A percentile compares a stretch with the other conserved stretches of the same genome.
phyloP scores from a whole-genome alignment of 2,329 filamentous ascomycete genomes.

The Monosporascus cannonballus region DNA sequence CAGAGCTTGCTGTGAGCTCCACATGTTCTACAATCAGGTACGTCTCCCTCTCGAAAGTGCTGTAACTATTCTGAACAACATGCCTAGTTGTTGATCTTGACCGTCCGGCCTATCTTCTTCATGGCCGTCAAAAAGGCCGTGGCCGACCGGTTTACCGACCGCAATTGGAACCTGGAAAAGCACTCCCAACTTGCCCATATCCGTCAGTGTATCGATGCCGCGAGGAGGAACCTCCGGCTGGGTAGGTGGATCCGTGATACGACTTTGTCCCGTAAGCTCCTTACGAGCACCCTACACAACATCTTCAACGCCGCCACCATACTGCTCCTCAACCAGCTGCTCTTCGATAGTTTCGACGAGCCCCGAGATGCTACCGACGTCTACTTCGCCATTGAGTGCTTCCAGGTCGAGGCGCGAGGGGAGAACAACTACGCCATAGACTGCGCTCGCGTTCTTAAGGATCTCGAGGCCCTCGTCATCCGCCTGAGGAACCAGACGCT shows the following conservation, averaged over 20 bases:
- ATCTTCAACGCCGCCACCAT: slow-evolving; percentile 45
- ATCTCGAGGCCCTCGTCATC: slow-evolving; percentile 31
- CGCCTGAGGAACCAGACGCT: slow-evolving; percentile 17
- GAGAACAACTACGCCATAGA: slow-evolving; percentile 33
- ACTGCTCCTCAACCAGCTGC: slow-evolving; percentile 39
- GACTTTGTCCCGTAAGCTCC: slow-evolving; percentile 32
- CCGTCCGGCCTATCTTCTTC: slow-evolving; percentile 42
- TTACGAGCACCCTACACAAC: slow-evolving; percentile 40
- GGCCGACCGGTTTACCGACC: slow-evolving; percentile 31
- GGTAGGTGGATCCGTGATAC: slow-evolving; percentile 33
- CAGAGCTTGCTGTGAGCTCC: slow-evolving; percentile 37
- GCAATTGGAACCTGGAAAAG: slow-evolving; percentile 19
- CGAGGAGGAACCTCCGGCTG: slow-evolving; percentile 39
- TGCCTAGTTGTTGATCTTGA: slow-evolving; percentile 39
- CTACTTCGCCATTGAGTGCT: slow-evolving; percentile 34
- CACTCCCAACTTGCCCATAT: slow-evolving; percentile 26
- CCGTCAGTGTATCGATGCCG: slow-evolving; percentile 35
- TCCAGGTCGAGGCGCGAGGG: slow-evolving; percentile 32
- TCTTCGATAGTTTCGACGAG: slow-evolving; percentile 27
- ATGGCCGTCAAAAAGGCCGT: slow-evolving; percentile 40
- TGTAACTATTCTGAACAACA: neutral
- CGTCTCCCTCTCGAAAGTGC: neutral
- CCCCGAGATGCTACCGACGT: slow-evolving; percentile 26
- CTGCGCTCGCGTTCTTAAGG: slow-evolving; percentile 32
- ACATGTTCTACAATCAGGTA: slow-evolving; percentile 43